These are phyloP conservation scores for Eucalyptus erythrocorys DNA, from an alignment of 345 rosid genomes.

Conservation along the genomic window DNA sequence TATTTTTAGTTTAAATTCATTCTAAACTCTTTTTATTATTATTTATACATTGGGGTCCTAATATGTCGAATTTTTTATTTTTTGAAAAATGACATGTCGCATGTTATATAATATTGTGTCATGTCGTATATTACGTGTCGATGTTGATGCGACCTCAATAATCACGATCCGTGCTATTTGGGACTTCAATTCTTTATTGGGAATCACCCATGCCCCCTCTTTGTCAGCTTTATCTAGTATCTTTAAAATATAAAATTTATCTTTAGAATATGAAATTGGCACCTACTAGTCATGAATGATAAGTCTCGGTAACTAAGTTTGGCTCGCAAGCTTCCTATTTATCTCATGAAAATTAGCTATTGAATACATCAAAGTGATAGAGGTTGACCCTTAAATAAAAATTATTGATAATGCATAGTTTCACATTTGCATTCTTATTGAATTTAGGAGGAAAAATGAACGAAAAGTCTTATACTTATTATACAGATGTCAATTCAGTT, in stretches of 20 bases:
- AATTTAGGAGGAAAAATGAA: background rate
- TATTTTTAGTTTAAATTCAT: no score
- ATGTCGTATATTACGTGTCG: fast-evolving
- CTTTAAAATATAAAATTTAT: background rate
- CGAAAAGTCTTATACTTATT: no score
- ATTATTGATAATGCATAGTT: fast-evolving
- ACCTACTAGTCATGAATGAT: fast-evolving
- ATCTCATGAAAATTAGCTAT: no score
- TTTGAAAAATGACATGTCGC: fast-evolving
- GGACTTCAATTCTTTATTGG: background rate
- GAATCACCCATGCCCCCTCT: background rate
- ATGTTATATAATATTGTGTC: fast-evolving
- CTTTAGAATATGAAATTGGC: background rate
- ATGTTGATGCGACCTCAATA: fast-evolving
- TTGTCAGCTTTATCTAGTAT: background rate
- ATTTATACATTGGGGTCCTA: no score
- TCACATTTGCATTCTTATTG: background rate
- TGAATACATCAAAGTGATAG: no score
- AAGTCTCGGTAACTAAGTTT: background rate
- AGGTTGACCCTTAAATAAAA: background rate
- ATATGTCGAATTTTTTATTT: no score
- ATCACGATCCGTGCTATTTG: fast-evolving
- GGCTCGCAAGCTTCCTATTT: background rate
- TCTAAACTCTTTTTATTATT: fast-evolving
- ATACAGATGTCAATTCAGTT: fast-evolving